phyloP scores from a whole-genome alignment of 768 basidiomycete species.

The Pisolithus sp. region DNA sequence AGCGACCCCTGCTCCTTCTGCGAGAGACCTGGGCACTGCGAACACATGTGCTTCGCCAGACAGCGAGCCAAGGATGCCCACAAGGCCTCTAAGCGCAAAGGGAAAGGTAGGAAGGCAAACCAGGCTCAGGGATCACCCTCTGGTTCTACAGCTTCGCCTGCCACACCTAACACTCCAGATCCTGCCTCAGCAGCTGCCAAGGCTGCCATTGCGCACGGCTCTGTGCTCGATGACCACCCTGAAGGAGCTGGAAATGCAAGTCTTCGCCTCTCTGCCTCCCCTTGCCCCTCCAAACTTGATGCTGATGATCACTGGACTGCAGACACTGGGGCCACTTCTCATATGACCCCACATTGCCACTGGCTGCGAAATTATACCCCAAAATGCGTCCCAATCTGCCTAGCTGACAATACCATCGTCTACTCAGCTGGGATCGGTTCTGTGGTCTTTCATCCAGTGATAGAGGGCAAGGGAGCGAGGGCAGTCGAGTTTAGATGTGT shows the following conservation, averaged over 20 bases:
- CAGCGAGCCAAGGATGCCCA: neutral
- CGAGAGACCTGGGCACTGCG: neutral
- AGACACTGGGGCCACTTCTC: slow-evolving; percentile 29
- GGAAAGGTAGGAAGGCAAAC: neutral
- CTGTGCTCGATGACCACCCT: neutral
- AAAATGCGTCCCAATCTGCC: no score
- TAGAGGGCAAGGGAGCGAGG: no score
- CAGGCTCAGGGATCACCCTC: neutral
- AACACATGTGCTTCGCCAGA: neutral
- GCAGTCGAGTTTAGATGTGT: no score
- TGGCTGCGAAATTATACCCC: no score
- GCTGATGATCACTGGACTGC: slow-evolving; percentile 19
- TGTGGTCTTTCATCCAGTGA: no score
- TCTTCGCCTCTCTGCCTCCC: slow-evolving; percentile 1
- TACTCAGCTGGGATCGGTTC: no score
- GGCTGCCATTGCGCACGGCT: neutral
- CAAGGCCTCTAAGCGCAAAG: neutral
- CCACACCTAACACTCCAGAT: neutral
- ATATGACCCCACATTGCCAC: slow-evolving; percentile 28
- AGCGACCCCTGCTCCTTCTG: neutral
- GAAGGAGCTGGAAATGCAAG: slow-evolving; percentile 5
- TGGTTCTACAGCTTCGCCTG: neutral
- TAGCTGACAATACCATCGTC: no score
- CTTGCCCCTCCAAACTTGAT: neutral
- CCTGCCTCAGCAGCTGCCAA: neutral